Evolutionary conservation across 805 yeast species (phyloP), one percentile per base, ranked within the genome.

Genomic region (Nakazawaea siamensis): DNA sequence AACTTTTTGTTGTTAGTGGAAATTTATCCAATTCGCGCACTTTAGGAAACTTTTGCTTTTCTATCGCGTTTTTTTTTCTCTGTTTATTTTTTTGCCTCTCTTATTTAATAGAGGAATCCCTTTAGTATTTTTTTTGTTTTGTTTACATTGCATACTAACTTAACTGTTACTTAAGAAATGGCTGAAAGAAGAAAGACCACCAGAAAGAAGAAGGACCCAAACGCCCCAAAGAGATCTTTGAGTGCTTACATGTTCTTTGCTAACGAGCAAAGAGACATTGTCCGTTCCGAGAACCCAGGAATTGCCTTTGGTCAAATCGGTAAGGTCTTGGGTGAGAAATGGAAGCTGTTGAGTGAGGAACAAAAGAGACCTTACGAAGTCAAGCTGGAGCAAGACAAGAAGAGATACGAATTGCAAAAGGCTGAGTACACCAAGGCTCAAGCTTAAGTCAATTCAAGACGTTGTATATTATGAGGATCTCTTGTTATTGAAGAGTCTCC

Each of bases 211-310:
- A 58, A 58, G 58, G 94, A 85, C 63, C 95, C 98, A 69, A 88
- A 90, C 64, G 98, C 98, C 47, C 98, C 98, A 62, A 92, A 92
- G 85, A 85, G 97, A 66, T 86, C 97, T 18, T 69, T 92, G 59
- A 86, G 97, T 42, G 96, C 97, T 33, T 92, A 90, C 79, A 88
- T 92, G 97, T 90, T 85, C 76, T 92, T 88, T 57, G 97, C 98
- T 51, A 87, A 86, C 60, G 97, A 87, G 57, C 83, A 84, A 74
- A 88, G 98, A 73, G 97, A 90, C 64, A 75, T 77, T 45, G 95
- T 92, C 49, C 79, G 95, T 62, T 79, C 90, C 43, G 97, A 88
- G 62, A 86, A 90, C 73, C 97, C 97, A 52, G 96, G 95, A 58
- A 83, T 88, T 50, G 66, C 88, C 28, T 92, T 92, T 55, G 98